These are phyloP conservation scores for Botrytis medusae DNA, from an alignment of 2,329 filamentous ascomycete genomes.

Conservation along the genomic window DNA sequence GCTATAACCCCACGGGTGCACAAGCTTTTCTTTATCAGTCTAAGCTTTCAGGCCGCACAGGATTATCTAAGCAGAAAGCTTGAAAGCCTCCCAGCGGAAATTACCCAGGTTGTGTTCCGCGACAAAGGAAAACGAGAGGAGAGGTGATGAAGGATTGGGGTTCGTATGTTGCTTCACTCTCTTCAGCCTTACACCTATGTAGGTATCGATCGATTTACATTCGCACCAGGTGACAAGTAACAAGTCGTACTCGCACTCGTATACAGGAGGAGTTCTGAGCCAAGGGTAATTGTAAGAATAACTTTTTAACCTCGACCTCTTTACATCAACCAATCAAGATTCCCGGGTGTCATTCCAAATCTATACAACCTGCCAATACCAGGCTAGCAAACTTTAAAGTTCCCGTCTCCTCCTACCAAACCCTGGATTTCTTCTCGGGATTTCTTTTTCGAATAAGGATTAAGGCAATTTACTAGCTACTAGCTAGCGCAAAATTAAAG, in stretches of 20 bases:
- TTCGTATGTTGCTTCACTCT: neutral
- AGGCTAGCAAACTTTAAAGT: neutral
- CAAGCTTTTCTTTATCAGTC: neutral
- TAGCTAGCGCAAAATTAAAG: neutral
- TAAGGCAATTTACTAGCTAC: neutral
- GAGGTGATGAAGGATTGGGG: neutral
- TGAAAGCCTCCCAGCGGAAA: neutral
- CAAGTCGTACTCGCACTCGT: neutral
- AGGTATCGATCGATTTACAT: neutral
- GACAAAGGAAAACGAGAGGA: neutral
- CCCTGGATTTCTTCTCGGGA: neutral
- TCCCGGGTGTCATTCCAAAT: conserved; percentile 5
- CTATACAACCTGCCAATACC: neutral
- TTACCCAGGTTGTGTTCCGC: neutral
- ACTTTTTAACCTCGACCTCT: neutral
- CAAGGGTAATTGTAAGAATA: neutral
- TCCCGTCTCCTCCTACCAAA: neutral
- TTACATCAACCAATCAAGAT: conserved; percentile 8
- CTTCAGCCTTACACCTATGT: neutral
- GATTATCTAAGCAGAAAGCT: neutral
- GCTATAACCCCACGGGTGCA: neutral
- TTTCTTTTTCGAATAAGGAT: neutral
- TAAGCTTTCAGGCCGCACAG: neutral
- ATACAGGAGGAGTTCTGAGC: neutral
- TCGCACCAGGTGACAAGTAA: neutral